Base-by-base conservation (phyloP, 257 asterid genomes). In the Solanum virginianum region DNA sequence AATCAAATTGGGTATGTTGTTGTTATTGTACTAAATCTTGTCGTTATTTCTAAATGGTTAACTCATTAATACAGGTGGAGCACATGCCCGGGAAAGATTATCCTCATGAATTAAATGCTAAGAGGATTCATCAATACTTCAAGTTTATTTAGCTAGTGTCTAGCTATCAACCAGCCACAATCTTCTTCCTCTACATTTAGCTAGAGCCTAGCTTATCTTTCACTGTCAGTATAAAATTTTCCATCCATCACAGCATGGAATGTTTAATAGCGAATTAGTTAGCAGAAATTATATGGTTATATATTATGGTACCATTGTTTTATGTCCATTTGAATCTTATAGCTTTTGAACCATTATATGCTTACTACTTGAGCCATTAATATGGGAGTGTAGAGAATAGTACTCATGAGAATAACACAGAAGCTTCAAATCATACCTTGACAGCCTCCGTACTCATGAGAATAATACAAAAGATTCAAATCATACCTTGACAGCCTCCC, bases 401-500 rank as follows among this genome's bases (percentile, higher is more conserved):
- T 24, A 26, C 47, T 26, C 69, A 77, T 79, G 82, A 82, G 80
- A 55, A 47, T 20, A 49, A 24, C 80, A 49, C 47, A 74, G 17
- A 26, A 17, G 36, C 36, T 2, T 32, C 0, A 32, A 32, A 32
- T 32, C 36, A 32, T 32, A 32, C 36, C 4, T 32, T 32, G 4
- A 32, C 36, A 32, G 36, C 36, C 36, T 32, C 36, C 36, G 3
- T 29, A 29, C 32, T 29, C 32, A 2, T 29, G 3, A 29, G 32
- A 2, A 29, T 29, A 29, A 29, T 29, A 29, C 32, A 29, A 29
- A 29, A 10, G 47, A 68, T 65, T 29, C 5, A 32, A 43, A 83
- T 49, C 85, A 75, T 90, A 95, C 99, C 97, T 94, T 87, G 88
- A 91, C 88, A 83, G 87, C 86, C 86, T 93, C 97, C 86, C 89